Evolutionary conservation across 352 stramenopile genomes (phyloP).

Genomic region (Plasmopara viticola): DNA sequence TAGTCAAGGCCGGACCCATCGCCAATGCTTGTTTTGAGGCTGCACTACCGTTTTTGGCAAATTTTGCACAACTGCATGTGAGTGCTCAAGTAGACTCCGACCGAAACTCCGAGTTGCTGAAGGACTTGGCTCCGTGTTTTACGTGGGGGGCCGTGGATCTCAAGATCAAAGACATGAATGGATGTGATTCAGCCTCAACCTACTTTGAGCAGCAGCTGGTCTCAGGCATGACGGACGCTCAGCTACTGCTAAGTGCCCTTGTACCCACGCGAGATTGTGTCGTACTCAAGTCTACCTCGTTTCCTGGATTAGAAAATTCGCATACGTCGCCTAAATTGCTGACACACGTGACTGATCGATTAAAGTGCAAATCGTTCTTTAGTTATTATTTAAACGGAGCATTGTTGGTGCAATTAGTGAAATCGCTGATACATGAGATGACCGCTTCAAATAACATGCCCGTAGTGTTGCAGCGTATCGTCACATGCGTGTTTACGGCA

Average conservation of each 20-base stretch:
- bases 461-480: slow-evolving; percentile 53
- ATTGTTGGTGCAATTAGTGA: slow-evolving; percentile 42
- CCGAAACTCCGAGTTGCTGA: slow-evolving; percentile 37
- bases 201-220: slow-evolving; percentile 69
- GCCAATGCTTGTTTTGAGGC: slow-evolving; percentile 31
- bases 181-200: slow-evolving; percentile 45
- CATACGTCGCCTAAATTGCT: slow-evolving; percentile 58
- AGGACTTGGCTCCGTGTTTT: slow-evolving; percentile 44
- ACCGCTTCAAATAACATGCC: slow-evolving; percentile 19
- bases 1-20: slow-evolving; percentile 35
- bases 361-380: slow-evolving; percentile 59
- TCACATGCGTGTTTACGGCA: slow-evolving; percentile 50
- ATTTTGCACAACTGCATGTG: slow-evolving; percentile 49
- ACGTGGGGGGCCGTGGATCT: slow-evolving; percentile 70
- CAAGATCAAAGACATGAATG: slow-evolving; percentile 76
- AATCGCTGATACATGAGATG: slow-evolving; percentile 43
- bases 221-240: slow-evolving; percentile 35
- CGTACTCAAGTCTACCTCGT: slow-evolving; percentile 50
- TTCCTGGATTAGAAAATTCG: slow-evolving; percentile 29
- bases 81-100: slow-evolving; percentile 14
- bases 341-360: slow-evolving; percentile 40
- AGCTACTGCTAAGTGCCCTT: slow-evolving; percentile 40
- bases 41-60: slow-evolving; percentile 38
- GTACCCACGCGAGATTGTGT: slow-evolving; percentile 47
- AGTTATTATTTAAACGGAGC: slow-evolving; percentile 49